Evolutionary conservation across 2,329 filamentous ascomycete genomes (phyloP).

Genomic region (Penicillium sp.): DNA sequence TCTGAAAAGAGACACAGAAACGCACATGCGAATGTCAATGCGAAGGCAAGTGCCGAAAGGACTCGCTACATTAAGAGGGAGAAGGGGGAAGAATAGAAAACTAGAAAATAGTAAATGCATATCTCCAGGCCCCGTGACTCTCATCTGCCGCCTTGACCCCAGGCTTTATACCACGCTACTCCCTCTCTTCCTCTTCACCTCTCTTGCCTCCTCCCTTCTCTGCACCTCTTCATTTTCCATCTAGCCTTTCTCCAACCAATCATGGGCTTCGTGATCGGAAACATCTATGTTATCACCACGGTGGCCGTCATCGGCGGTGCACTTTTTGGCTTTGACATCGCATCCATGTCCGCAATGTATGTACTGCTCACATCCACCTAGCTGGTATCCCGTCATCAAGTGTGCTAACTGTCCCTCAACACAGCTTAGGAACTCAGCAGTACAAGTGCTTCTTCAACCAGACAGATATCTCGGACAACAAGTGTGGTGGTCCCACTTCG

Average conservation of each 20-base stretch:
- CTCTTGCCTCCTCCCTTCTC: neutral
- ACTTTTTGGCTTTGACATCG: conserved; percentile 76
- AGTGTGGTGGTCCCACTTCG: conserved; percentile 45
- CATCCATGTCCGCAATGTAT: conserved; percentile 64
- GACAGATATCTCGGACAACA: conserved; percentile 31
- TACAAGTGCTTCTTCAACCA: conserved; percentile 72
- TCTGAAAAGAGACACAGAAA: too few relatives aligned
- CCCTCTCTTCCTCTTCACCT: conserved; percentile 3
- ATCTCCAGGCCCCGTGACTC: too few relatives aligned
- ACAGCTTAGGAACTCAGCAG: conserved; percentile 58
- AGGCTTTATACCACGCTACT: neutral
- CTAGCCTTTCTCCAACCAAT: conserved; percentile 11
- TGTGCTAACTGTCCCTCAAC: neutral
- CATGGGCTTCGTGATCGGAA: conserved; percentile 47
- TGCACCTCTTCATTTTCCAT: conserved; percentile 1
- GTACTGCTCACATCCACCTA: neutral
- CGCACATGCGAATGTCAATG: too few relatives aligned
- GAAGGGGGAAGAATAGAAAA: too few relatives aligned
- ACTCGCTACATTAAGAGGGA: too few relatives aligned
- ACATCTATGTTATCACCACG: conserved; percentile 58
- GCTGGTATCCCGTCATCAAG: neutral
- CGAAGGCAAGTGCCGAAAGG: too few relatives aligned
- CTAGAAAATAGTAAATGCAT: too few relatives aligned
- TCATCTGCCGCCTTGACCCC: too few relatives aligned
- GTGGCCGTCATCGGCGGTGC: conserved; percentile 63